A percentile compares a stretch with the other conserved stretches of the same genome.
Conservation (phyloP, 257 asterid genomes). For the Solanum chilense region DNA sequence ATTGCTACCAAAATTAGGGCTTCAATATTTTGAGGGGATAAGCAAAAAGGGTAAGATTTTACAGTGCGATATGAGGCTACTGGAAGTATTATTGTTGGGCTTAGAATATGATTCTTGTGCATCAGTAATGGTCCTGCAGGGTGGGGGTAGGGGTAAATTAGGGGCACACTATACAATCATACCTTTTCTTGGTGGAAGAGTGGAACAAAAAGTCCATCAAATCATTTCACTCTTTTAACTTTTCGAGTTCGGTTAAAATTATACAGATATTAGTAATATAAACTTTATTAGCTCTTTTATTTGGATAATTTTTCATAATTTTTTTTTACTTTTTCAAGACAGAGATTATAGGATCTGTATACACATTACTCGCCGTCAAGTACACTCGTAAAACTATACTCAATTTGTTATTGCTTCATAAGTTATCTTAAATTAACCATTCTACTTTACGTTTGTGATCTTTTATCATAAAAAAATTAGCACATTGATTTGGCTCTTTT, state of each 20-base stretch:
- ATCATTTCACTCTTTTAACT: not conserved
- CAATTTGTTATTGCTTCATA: too few relatives aligned
- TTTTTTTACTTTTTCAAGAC: too few relatives aligned
- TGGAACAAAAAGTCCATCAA: not conserved
- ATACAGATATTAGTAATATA: too few relatives aligned
- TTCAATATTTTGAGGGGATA: not conserved
- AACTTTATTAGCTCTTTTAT: too few relatives aligned
- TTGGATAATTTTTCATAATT: too few relatives aligned
- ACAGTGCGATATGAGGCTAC: not conserved
- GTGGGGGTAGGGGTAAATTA: not conserved
- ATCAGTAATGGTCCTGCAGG: not conserved
- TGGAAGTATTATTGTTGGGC: not conserved
- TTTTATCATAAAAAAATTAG: too few relatives aligned
- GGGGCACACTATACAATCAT: not conserved
- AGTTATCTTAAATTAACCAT: not conserved
- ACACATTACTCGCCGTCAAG: too few relatives aligned
- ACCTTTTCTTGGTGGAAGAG: not conserved
- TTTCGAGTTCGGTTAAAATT: too few relatives aligned
- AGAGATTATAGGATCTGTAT: fast-evolving
- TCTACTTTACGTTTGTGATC: too few relatives aligned
- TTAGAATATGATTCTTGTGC: not conserved
- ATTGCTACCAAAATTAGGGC: constrained; percentile 5
- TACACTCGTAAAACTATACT: too few relatives aligned
- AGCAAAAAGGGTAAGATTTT: not conserved
- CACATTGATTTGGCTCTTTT: too few relatives aligned